Base-by-base conservation (phyloP, 257 asterid genomes). In the Solanum rostratum region DNA sequence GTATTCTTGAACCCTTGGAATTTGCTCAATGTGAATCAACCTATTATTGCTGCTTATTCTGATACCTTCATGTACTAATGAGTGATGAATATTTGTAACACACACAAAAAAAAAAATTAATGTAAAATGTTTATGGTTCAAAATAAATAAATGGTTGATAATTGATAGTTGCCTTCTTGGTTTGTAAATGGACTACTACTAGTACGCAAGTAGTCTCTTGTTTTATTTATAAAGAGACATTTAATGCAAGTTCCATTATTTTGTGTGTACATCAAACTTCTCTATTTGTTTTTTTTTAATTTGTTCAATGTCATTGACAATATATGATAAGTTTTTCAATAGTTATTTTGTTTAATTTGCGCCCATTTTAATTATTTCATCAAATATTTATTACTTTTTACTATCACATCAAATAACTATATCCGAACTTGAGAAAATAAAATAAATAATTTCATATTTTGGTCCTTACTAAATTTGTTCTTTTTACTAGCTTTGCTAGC, bases 1-100 rank as follows among this genome's bases (percentile, higher is more conserved):
- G 62, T 74, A 65, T 87, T 89, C 84, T 85, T 89, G 85, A 90
- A 80, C 45, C 90, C 93, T 7, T 91, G 93, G 95, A 86, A 85
- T 79, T 89, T 90, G 88, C 30, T 81, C 71, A 87, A 86, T 84
- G 86, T 85, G 29, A 89, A 90, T 85, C 92, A 90, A 43, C 90
- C 92, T 16, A 87, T 88, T 81, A 87, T 90, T 90, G 90, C 91
- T 68, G 89, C 91, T 60, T 33, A 33, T 33, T 15, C 82, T 19
- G 65, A 90, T 88, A 88, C 43, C 15, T 84, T 91, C 83, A 83
- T 90, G 92, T 89, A 86, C 79, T 91, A 83, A 90, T 85, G 22
- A 46, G 22, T 66, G 74, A 30, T 68, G 49, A 33, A 5, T 50
- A 18, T 14, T 62, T 62, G 39, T 62, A 62, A 62, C 39, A 24